phyloP scores from a whole-genome alignment of 768 basidiomycete genomes.

The Galerina marginata region DNA sequence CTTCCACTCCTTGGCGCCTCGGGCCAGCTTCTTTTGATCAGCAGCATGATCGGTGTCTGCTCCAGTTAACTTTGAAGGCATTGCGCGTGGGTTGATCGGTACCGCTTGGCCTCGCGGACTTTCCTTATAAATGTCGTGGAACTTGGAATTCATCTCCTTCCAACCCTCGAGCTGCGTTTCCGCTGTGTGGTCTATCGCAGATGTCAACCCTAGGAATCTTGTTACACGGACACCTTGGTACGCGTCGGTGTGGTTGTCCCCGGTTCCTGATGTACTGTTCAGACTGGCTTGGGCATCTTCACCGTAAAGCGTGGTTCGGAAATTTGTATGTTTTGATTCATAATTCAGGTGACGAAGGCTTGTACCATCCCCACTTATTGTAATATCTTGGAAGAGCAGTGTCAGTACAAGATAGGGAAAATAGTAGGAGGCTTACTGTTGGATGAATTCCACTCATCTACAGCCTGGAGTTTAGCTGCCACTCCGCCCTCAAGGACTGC shows the following conservation, averaged over 20 bases:
- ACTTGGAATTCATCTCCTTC: neutral
- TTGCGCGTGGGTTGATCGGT: neutral
- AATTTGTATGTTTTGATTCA: constrained; percentile 21
- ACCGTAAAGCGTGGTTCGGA: too few relatives aligned
- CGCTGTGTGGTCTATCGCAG: constrained; percentile 5
- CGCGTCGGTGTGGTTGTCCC: too few relatives aligned
- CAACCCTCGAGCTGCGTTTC: neutral
- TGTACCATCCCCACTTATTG: constrained; percentile 27
- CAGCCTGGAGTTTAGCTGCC: too few relatives aligned
- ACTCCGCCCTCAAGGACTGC: too few relatives aligned
- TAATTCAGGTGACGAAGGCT: constrained; percentile 20
- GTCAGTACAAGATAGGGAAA: too few relatives aligned
- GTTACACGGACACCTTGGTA: too few relatives aligned
- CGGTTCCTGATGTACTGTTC: too few relatives aligned
- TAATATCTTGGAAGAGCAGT: too few relatives aligned
- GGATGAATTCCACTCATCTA: too few relatives aligned
- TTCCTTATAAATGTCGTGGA: neutral
- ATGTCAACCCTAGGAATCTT: constrained; percentile 1
- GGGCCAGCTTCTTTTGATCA: constrained; percentile 2
- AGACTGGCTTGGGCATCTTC: too few relatives aligned
- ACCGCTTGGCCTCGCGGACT: neutral
- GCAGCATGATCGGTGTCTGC: neutral
- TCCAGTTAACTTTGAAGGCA: neutral
- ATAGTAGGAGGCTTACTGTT: too few relatives aligned
- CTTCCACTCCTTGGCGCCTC: neutral